Conservation (phyloP, 371 early-diverging fungal genomes). For the Mucor plumbeus region DNA sequence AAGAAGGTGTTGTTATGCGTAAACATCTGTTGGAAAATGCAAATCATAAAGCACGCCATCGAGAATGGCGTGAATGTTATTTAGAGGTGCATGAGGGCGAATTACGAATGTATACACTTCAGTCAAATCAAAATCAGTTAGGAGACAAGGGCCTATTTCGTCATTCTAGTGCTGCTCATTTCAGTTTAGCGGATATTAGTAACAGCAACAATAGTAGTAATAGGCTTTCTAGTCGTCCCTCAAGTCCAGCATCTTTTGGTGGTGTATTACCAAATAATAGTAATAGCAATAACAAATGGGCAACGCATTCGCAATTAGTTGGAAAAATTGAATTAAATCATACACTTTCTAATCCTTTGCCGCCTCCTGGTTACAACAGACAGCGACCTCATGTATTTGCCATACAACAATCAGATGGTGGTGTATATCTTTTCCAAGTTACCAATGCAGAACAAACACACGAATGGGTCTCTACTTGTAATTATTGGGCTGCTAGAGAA, state of each 20-base stretch:
- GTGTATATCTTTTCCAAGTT: conserved; percentile 86
- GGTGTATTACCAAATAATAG: conserved; percentile 4
- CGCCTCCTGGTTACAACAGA: conserved; percentile 83
- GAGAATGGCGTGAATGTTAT: conserved; percentile 87
- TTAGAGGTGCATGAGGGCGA: conserved; percentile 74
- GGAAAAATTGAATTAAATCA: conserved; percentile 80
- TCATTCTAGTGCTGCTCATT: conserved; percentile 20
- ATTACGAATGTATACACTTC: conserved; percentile 79
- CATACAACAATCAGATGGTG: conserved; percentile 80
- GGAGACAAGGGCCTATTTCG: conserved; percentile 26
- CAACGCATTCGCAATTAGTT: conserved; percentile 44
- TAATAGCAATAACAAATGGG: conserved; percentile 14
- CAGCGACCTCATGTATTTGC: conserved; percentile 86
- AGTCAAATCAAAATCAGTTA: conserved; percentile 33
- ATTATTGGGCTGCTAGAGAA: conserved; percentile 93
- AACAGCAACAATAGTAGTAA: not conserved
- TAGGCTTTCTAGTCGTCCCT: not conserved
- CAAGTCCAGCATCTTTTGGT: not conserved
- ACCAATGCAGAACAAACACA: conserved; percentile 67
- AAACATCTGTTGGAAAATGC: conserved; percentile 83
- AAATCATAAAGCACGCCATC: conserved; percentile 77
- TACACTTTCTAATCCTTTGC: conserved; percentile 79
- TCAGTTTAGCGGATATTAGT: conserved; percentile 1
- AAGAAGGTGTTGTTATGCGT: conserved; percentile 82
- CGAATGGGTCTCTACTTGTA: conserved; percentile 88